phyloP scores from a whole-genome alignment of 1,284 basidiomycete species.

The Trichosporon sp. region DNA sequence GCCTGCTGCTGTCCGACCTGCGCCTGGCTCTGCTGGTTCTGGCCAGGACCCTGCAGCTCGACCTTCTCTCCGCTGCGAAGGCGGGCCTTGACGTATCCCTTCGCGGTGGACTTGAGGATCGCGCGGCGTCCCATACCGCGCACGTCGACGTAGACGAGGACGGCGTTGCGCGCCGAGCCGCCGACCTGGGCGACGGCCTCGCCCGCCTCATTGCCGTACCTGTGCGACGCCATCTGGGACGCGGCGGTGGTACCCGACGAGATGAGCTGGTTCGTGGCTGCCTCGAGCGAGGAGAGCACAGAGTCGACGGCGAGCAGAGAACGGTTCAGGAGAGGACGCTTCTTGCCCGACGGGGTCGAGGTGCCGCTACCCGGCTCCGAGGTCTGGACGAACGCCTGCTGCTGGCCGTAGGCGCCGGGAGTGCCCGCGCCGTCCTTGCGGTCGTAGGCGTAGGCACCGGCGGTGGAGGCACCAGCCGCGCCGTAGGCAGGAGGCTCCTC shows the following conservation, averaged over 20 bases:
- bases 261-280: slow-evolving; percentile 66
- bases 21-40: neutral
- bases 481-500: slow-evolving; percentile 14
- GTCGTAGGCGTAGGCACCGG: neutral
- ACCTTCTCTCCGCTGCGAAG: slow-evolving; percentile 49
- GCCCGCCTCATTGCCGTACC: slow-evolving; percentile 68
- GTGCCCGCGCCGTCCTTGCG: neutral
- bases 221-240: slow-evolving; percentile 63
- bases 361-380: neutral
- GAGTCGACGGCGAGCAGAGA: slow-evolving; percentile 70
- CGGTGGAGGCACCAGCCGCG: neutral
- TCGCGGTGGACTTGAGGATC: slow-evolving; percentile 62
- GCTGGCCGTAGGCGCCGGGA: neutral
- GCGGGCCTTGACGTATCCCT: slow-evolving; percentile 53
- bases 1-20: slow-evolving; percentile 1
- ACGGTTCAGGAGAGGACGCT: slow-evolving; percentile 58
- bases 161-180: slow-evolving; percentile 68
- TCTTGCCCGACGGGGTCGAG: slow-evolving; percentile 32
- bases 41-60: slow-evolving; percentile 39
- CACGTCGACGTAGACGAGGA: slow-evolving; percentile 74
- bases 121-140: slow-evolving; percentile 70
- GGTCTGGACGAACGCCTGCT: neutral
- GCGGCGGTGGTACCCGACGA: slow-evolving; percentile 64
- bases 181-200: slow-evolving; percentile 65
- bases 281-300: slow-evolving; percentile 70